Evolutionary conservation across 345 rosid species (phyloP).

Genomic region (Lenwebbia sp.): DNA sequence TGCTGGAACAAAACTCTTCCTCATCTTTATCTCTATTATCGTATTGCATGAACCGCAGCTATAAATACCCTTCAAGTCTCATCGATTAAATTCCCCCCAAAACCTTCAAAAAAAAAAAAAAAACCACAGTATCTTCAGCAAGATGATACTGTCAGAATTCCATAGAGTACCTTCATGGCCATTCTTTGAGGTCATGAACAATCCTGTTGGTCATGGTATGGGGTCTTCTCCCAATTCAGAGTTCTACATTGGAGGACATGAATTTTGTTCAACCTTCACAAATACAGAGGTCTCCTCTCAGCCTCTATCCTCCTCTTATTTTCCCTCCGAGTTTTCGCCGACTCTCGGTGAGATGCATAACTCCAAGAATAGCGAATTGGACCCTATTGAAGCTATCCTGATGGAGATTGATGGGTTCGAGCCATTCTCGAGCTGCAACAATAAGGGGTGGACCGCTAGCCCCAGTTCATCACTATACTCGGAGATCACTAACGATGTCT

Average conservation of each 20-base stretch:
- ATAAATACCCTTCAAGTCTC: background rate
- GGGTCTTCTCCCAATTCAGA: background rate
- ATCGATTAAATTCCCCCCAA: background rate
- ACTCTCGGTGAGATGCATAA: background rate
- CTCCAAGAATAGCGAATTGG: background rate
- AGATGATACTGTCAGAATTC: background rate
- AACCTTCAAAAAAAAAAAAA: background rate
- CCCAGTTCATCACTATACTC: slow-evolving; percentile 12
- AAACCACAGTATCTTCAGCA: background rate
- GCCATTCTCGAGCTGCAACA: background rate
- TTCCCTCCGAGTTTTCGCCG: background rate
- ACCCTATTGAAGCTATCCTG: background rate
- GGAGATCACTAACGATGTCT: background rate
- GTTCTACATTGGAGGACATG: background rate
- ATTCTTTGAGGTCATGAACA: background rate
- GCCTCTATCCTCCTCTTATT: background rate
- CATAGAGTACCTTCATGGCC: background rate
- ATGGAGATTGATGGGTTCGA: background rate
- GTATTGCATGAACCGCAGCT: background rate
- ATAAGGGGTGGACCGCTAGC: slow-evolving; percentile 22
- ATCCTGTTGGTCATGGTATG: background rate
- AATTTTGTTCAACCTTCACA: background rate
- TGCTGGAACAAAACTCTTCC: background rate
- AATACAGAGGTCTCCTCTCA: background rate
- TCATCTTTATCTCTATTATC: background rate